These are phyloP conservation scores for Jaltomata sinuosa DNA, from an alignment of 257 asterid species.

Conservation along the genomic window DNA sequence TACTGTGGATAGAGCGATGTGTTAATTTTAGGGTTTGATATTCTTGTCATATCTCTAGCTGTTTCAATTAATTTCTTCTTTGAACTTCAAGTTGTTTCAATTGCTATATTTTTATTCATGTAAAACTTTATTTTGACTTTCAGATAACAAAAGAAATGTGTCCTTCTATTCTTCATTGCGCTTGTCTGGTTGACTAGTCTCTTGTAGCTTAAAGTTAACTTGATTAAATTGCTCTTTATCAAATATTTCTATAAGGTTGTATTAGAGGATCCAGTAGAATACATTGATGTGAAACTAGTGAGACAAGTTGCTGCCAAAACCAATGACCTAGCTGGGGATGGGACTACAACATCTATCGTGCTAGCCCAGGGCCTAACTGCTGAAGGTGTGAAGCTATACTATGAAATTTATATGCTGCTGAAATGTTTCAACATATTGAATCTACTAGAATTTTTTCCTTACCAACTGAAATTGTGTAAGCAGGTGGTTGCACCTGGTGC, in stretches of 20 bases:
- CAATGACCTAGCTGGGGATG: constrained; percentile 97
- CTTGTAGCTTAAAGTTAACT: no score
- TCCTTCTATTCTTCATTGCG: no score
- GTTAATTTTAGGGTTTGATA: not conserved
- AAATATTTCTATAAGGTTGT: constrained; percentile 35
- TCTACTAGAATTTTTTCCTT: not conserved
- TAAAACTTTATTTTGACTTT: no score
- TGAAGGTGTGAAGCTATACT: constrained; percentile 57
- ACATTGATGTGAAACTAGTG: constrained; percentile 89
- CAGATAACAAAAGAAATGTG: no score
- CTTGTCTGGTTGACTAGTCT: no score
- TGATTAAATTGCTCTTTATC: no score
- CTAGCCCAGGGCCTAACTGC: constrained; percentile 93
- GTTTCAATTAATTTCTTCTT: not conserved
- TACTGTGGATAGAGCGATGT: constrained; percentile 85
- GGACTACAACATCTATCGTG: constrained; percentile 98
- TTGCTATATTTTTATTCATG: no score
- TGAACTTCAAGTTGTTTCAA: no score
- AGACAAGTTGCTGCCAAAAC: constrained; percentile 96
- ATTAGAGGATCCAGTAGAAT: constrained; percentile 95
- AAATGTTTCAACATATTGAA: not conserved
- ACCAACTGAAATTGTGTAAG: not conserved
- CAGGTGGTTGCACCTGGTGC: constrained; percentile 97
- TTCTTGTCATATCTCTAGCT: not conserved
- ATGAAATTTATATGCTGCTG: not conserved